A percentile compares a stretch with the other conserved stretches of the same genome.
Conservation (phyloP, 2,329 filamentous ascomycete species). For the Sarocladium kiliense region DNA sequence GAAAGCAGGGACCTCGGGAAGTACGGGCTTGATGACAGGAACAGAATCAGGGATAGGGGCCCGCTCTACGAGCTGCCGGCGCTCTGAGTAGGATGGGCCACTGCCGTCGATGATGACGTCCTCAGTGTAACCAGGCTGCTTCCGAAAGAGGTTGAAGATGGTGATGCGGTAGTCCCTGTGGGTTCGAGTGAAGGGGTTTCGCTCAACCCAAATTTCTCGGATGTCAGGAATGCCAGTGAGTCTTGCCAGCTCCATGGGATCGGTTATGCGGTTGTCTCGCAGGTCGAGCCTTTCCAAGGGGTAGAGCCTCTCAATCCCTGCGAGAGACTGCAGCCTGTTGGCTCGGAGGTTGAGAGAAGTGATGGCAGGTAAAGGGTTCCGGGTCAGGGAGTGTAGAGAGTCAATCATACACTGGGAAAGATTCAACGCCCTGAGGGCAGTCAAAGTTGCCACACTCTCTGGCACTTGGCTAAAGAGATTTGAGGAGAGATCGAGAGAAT, state of each 20-base stretch:
- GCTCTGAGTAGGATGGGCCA: slow-evolving; percentile 79
- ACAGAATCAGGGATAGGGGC: slow-evolving; percentile 70
- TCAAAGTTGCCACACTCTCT: slow-evolving; percentile 80
- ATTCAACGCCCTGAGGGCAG: slow-evolving; percentile 85
- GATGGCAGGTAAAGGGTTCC: slow-evolving; percentile 86
- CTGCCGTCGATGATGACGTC: slow-evolving; percentile 85
- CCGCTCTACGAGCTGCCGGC: slow-evolving; percentile 77
- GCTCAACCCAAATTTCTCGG: slow-evolving; percentile 84
- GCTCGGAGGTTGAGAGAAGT: slow-evolving; percentile 86
- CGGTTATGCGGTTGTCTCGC: slow-evolving; percentile 83
- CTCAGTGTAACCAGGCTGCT: slow-evolving; percentile 81
- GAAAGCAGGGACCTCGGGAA: slow-evolving; percentile 56
- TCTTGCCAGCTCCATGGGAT: slow-evolving; percentile 84
- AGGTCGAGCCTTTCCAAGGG: slow-evolving; percentile 88
- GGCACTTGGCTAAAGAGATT: slow-evolving; percentile 95
- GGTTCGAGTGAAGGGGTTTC: slow-evolving; percentile 86
- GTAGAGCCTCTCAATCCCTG: slow-evolving; percentile 82
- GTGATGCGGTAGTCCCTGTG: slow-evolving; percentile 80
- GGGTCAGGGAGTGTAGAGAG: slow-evolving; percentile 79
- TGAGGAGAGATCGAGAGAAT: slow-evolving; percentile 85
- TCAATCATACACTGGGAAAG: slow-evolving; percentile 98
- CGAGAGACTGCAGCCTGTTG: slow-evolving; percentile 81
- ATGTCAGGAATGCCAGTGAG: slow-evolving; percentile 89
- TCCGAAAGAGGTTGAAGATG: slow-evolving; percentile 94
- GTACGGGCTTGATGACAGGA: slow-evolving; percentile 68